These are phyloP conservation scores for Fusarium musae DNA, from an alignment of 2,329 filamentous ascomycete genomes.

Conservation along the genomic window DNA sequence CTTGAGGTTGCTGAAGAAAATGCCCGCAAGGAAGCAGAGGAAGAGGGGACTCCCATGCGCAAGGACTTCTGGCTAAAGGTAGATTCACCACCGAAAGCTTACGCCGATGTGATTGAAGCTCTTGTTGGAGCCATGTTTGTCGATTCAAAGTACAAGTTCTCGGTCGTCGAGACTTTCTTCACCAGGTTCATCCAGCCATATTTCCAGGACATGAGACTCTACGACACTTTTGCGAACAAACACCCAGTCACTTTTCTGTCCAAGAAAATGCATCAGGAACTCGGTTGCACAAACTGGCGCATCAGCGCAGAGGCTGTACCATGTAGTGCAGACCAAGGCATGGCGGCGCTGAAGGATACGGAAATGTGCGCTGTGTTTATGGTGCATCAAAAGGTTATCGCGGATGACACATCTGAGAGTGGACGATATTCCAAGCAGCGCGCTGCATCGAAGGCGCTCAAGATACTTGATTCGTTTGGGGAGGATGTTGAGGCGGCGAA, in stretches of 20 bases:
- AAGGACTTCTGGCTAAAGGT: conserved; percentile 76
- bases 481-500: conserved; percentile 65
- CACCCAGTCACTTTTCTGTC: conserved; percentile 83
- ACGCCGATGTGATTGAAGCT: conserved; percentile 89
- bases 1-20: conserved; percentile 62
- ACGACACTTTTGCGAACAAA: conserved; percentile 86
- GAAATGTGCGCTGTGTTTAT: conserved; percentile 78
- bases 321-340: conserved; percentile 54
- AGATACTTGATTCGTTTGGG: conserved; percentile 56
- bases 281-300: conserved; percentile 72
- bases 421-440: conserved; percentile 78
- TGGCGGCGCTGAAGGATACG: conserved; percentile 53
- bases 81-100: conserved; percentile 74
- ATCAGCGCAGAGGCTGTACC: conserved; percentile 61
- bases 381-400: conserved; percentile 77
- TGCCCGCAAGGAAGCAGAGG: conserved; percentile 48
- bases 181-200: conserved; percentile 76
- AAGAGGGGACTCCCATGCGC: conserved; percentile 46
- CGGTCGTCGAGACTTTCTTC: conserved; percentile 81
- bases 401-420: conserved; percentile 69
- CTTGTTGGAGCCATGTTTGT: conserved; percentile 93
- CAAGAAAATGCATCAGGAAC: conserved; percentile 69
- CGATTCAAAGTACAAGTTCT: conserved; percentile 83
- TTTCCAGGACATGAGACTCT: conserved; percentile 87
- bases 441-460: conserved; percentile 69